Evolutionary conservation across 1,284 basidiomycete species (phyloP).

Genomic region (Moesziomyces antarcticus): DNA sequence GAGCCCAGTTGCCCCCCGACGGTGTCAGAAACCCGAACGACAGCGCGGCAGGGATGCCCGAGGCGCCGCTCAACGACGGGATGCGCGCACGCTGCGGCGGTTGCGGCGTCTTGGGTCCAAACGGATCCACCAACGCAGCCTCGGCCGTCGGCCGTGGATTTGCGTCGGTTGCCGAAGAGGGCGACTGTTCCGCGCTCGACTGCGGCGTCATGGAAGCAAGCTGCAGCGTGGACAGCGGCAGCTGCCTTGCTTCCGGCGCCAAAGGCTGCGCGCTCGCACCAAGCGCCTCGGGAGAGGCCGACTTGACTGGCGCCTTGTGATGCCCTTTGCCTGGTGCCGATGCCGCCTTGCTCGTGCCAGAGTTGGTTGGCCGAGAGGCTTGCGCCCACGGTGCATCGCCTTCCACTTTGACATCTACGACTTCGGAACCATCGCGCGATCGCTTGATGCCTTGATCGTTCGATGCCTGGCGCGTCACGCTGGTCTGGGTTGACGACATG

Average conservation of each 20-base stretch:
- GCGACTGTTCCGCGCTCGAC: constrained; percentile 33
- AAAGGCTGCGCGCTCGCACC: constrained; percentile 16
- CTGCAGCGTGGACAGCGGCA: constrained; percentile 44
- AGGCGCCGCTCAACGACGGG: constrained; percentile 25
- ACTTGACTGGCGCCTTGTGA: constrained; percentile 5
- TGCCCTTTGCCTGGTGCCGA: not conserved
- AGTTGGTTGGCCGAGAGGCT: not conserved
- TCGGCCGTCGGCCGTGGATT: not conserved
- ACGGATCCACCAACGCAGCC: constrained; percentile 10
- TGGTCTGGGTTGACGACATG: constrained; percentile 40
- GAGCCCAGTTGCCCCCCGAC: constrained; percentile 17
- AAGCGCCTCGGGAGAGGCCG: constrained; percentile 5
- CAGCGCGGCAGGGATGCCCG: constrained; percentile 24
- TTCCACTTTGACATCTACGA: constrained; percentile 10
- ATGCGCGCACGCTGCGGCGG: constrained; percentile 13
- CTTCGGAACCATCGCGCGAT: constrained; percentile 19
- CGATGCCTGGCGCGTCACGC: constrained; percentile 11
- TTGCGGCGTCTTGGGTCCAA: constrained; percentile 29
- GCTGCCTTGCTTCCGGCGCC: constrained; percentile 25
- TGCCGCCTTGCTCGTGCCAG: not conserved
- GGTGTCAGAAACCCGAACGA: constrained; percentile 41
- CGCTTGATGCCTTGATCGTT: constrained; percentile 45
- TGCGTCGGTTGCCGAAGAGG: constrained; percentile 12
- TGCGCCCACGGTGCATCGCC: constrained; percentile 1
- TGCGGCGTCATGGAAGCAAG: constrained; percentile 30